A percentile compares a stretch with the other conserved stretches of the same genome.
These are phyloP conservation scores for Trypanosoma rangeli DNA, from an alignment of 208 protist species.

Conservation along the genomic window DNA sequence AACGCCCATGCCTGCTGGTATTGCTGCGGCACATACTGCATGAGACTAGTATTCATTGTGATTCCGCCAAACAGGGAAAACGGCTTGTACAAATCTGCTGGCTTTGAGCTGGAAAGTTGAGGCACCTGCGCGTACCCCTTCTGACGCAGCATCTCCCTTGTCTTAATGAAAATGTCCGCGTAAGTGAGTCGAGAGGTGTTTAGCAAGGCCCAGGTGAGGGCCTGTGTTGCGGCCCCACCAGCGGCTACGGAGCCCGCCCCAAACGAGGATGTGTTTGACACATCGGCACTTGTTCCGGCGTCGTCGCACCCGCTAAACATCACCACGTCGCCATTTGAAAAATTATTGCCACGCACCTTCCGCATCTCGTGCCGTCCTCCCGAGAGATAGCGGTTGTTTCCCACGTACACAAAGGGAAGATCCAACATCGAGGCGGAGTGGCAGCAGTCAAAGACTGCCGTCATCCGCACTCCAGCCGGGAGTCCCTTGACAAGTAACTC, in stretches of 20 bases:
- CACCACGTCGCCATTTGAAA: conserved; percentile 78
- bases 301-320: conserved; percentile 91
- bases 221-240: conserved; percentile 82
- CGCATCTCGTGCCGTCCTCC: conserved; percentile 47
- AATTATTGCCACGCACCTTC: conserved; percentile 70
- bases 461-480: conserved; percentile 82
- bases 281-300: conserved; percentile 84
- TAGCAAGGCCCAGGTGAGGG: conserved; percentile 70
- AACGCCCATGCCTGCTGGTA: conserved; percentile 6
- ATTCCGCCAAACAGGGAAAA: conserved; percentile 88
- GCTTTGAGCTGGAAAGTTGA: conserved; percentile 90
- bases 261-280: conserved; percentile 45
- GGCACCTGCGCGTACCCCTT: conserved; percentile 84
- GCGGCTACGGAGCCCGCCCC: conserved; percentile 43
- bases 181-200: conserved; percentile 73
- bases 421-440: conserved; percentile 91
- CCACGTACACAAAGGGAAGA: conserved; percentile 87
- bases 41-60: conserved; percentile 27
- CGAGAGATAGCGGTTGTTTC: conserved; percentile 19
- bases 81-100: conserved; percentile 85
- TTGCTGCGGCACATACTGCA: conserved; percentile 20
- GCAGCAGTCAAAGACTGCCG: conserved; percentile 93
- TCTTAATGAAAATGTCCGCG: conserved; percentile 81
- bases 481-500: conserved; percentile 69
- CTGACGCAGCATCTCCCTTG: conserved; percentile 64